Conservation (phyloP, 1,284 basidiomycete genomes). For the Malassezia yamatoensis region DNA sequence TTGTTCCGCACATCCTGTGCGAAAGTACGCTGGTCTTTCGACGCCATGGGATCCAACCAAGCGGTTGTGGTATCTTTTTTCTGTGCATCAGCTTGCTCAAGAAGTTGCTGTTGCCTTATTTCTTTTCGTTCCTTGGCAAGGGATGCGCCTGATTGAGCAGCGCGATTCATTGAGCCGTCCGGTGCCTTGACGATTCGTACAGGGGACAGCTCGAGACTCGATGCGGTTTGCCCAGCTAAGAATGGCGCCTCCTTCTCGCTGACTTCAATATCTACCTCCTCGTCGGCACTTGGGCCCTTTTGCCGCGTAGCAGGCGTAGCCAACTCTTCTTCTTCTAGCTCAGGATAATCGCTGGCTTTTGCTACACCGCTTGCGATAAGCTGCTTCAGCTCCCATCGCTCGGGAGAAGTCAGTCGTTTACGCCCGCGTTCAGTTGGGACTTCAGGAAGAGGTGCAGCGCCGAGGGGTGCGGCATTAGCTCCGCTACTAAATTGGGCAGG, state of each 20-base stretch:
- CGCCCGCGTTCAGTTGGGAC: constrained; percentile 19
- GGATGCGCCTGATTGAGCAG: constrained; percentile 82
- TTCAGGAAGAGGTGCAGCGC: neutral
- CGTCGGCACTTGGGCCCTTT: constrained; percentile 33
- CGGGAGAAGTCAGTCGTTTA: constrained; percentile 86
- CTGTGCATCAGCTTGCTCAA: constrained; percentile 87
- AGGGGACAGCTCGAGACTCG: constrained; percentile 85
- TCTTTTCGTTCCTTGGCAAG: constrained; percentile 91
- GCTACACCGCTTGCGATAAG: constrained; percentile 90
- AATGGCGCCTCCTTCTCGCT: constrained; percentile 95
- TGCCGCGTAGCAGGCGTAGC: constrained; percentile 29
- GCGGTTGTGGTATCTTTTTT: constrained; percentile 83
- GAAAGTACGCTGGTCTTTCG: constrained; percentile 72
- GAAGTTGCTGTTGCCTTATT: constrained; percentile 81
- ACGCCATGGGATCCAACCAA: constrained; percentile 97
- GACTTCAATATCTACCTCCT: constrained; percentile 88
- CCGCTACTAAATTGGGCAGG: constrained; percentile 46
- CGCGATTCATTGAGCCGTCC: constrained; percentile 65
- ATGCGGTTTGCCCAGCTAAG: constrained; percentile 87
- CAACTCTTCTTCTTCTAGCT: constrained; percentile 63
- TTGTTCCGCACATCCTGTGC: constrained; percentile 84
- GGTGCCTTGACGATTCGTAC: constrained; percentile 74
- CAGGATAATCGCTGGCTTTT: constrained; percentile 86
- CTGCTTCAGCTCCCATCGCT: constrained; percentile 98
- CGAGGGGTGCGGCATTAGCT: constrained; percentile 51